Evolutionary conservation across 2,329 filamentous ascomycete genomes (phyloP).

Genomic region (Cadophora sp.): DNA sequence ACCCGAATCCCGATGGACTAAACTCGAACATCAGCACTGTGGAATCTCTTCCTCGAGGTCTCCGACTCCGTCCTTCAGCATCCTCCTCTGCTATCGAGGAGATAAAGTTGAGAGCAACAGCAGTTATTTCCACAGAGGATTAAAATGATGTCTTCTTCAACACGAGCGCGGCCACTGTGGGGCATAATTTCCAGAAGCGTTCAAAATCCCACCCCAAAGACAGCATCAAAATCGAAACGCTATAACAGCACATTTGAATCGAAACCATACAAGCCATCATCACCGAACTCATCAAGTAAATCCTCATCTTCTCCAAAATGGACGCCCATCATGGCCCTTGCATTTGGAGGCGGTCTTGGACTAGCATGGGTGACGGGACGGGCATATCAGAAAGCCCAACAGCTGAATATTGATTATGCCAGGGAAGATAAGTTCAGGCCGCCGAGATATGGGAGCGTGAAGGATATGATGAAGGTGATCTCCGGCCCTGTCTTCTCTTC

Average conservation of each 20-base stretch:
- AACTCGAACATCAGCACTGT: not conserved
- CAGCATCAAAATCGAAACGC: constrained; percentile 1
- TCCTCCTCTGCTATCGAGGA: not conserved
- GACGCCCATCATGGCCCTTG: not conserved
- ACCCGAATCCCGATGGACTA: not conserved
- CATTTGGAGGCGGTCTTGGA: constrained; percentile 6
- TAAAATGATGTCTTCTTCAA: not conserved
- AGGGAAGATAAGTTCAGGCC: constrained; percentile 57
- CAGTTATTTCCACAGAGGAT: not conserved
- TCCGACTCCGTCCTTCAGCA: not conserved
- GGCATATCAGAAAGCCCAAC: constrained; percentile 1
- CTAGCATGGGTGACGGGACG: constrained; percentile 13
- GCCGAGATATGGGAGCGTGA: constrained; percentile 36
- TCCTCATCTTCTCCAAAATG: not conserved
- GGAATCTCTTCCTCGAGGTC: not conserved
- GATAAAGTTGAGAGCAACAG: not conserved
- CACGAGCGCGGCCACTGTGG: not conserved
- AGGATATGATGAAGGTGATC: constrained; percentile 27
- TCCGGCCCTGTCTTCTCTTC: not conserved
- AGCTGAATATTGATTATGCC: constrained; percentile 51
- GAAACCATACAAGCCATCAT: constrained; percentile 8
- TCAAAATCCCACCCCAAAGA: not conserved
- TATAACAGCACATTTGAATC: constrained; percentile 13
- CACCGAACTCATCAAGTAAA: not conserved
- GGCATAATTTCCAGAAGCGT: not conserved